These are phyloP conservation scores for Perilla frutescens DNA, from an alignment of 257 asterid genomes.

Conservation along the genomic window DNA sequence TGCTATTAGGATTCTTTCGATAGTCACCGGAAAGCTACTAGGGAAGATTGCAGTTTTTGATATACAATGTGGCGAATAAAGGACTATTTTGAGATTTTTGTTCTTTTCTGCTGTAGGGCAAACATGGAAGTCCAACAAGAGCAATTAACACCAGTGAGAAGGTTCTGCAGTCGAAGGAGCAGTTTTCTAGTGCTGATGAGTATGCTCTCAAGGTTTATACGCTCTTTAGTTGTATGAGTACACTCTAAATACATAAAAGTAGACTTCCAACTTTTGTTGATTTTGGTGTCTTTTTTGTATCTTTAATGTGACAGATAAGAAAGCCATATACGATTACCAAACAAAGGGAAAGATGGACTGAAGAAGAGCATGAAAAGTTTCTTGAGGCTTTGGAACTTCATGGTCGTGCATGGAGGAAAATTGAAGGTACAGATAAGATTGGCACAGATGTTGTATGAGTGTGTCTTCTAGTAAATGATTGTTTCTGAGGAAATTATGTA, in stretches of 20 bases:
- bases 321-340: conserved; percentile 88
- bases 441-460: background rate
- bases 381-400: conserved; percentile 85
- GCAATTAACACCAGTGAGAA: conserved; percentile 38
- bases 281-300: background rate
- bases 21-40: background rate
- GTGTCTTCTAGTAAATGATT: background rate
- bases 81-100: background rate
- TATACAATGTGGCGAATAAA: background rate
- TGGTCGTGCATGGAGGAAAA: conserved; percentile 96
- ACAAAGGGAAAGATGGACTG: conserved; percentile 96
- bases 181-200: conserved; percentile 53
- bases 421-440: conserved; percentile 67
- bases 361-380: conserved; percentile 83
- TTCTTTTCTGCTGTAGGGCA: conserved; percentile 48
- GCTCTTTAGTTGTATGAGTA: background rate
- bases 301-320: conserved; percentile 54
- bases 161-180: conserved; percentile 45
- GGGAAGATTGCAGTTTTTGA: background rate
- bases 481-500: conserved; percentile 26
- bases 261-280: conserved; percentile 1
- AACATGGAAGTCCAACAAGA: conserved; percentile 37
- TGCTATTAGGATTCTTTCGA: background rate
- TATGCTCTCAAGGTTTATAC: conserved; percentile 62
- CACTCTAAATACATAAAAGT: background rate